Evolutionary conservation across 164 flowering plant genomes (phyloP).

Genomic region (Piper betle): DNA sequence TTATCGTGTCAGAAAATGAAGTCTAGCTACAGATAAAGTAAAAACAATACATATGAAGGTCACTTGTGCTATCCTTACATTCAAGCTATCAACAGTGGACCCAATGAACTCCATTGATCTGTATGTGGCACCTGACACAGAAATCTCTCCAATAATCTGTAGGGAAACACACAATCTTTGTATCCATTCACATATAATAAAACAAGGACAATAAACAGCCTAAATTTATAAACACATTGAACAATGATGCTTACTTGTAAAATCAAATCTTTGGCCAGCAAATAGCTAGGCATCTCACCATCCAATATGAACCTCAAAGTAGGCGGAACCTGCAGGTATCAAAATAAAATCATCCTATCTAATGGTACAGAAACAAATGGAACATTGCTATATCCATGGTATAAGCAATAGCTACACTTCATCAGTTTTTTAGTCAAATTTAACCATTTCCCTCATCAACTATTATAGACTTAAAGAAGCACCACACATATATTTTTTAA

Average conservation of each 20-base stretch:
- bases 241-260: conserved; percentile 55
- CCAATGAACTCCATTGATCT: conserved; percentile 98
- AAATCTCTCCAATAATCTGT: conserved; percentile 98
- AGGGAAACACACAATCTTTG: conserved; percentile 1
- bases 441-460: background rate
- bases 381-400: background rate
- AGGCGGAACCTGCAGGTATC: conserved; percentile 73
- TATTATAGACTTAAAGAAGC: too few relatives aligned
- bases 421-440: background rate
- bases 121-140: conserved; percentile 93
- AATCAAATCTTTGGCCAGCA: conserved; percentile 96
- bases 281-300: conserved; percentile 92
- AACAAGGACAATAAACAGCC: background rate
- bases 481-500: too few relatives aligned
- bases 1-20: background rate
- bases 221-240: background rate
- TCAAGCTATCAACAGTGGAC: conserved; percentile 78
- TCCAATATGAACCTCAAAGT: conserved; percentile 89
- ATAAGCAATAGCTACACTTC: background rate
- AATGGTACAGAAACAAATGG: background rate
- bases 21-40: background rate
- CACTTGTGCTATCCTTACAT: conserved; percentile 33
- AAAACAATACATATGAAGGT: background rate
- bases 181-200: background rate
- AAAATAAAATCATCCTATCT: background rate